These are phyloP conservation scores for Meyerozyma guilliermondii DNA, from an alignment of 1,139 yeast genomes.

Conservation along the genomic window DNA sequence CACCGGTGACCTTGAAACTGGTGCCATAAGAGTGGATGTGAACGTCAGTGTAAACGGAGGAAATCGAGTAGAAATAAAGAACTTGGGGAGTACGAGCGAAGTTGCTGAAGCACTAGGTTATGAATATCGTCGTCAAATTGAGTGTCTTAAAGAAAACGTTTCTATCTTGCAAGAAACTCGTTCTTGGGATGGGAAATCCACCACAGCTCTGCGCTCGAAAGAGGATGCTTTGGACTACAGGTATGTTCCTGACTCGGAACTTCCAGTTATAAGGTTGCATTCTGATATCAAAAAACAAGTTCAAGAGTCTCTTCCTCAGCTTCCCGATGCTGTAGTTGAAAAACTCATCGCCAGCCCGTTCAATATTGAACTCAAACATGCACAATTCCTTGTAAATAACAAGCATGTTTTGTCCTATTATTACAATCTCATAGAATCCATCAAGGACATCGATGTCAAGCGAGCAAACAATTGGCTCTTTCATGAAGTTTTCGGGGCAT, in stretches of 20 bases:
- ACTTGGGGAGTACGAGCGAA: slow-evolving; percentile 79
- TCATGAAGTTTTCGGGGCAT: slow-evolving; percentile 72
- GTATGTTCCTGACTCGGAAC: slow-evolving; percentile 91
- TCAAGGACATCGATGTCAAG: slow-evolving; percentile 21
- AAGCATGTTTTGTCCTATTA: slow-evolving; percentile 47
- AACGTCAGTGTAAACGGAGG: slow-evolving; percentile 73
- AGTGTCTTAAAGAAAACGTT: slow-evolving; percentile 29
- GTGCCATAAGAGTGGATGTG: slow-evolving; percentile 94
- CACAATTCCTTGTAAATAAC: slow-evolving; percentile 53
- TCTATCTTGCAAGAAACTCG: slow-evolving; percentile 65
- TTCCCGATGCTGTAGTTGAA: slow-evolving; percentile 60
- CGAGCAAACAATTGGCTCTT: slow-evolving; percentile 76
- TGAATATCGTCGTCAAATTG: slow-evolving; percentile 70
- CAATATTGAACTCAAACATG: slow-evolving; percentile 65
- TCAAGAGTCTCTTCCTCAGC: slow-evolving; percentile 41
- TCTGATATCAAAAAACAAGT: slow-evolving; percentile 31
- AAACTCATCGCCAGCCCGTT: slow-evolving; percentile 48
- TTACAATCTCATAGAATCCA: slow-evolving; percentile 26
- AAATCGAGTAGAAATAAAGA: slow-evolving; percentile 81
- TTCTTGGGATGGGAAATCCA: slow-evolving; percentile 80
- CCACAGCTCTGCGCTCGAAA: slow-evolving; percentile 65
- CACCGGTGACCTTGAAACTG: slow-evolving; percentile 88
- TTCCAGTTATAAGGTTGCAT: slow-evolving; percentile 55
- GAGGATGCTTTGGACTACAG: slow-evolving; percentile 84
- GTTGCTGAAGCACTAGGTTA: slow-evolving; percentile 70